Evolutionary conservation across 2,329 filamentous ascomycete species (phyloP), one percentile per base, ranked within the genome.

Genomic region (Metarhizium sp.): DNA sequence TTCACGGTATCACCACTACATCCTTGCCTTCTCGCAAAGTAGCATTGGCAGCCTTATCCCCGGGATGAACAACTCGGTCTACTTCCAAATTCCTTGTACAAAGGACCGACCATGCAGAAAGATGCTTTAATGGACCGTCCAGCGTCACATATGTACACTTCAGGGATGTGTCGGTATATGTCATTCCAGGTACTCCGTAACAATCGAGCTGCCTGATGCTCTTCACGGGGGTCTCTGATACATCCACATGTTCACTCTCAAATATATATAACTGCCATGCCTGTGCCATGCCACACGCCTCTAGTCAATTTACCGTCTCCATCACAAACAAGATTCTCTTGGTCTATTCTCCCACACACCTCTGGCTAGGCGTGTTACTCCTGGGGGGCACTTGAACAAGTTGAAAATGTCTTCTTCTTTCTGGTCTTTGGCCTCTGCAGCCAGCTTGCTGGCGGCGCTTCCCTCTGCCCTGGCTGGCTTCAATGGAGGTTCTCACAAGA

Each of bases 401-500:
- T 5, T 40, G 38, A 48, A 30, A 48, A 60, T 61, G 58, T 36
- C 55, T 18, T 40, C 34, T 57, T 34, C 36, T 50, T 40, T 58
- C 53, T 8, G 45, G 18, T 48, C 20, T 32, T 32, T 60, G 53
- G 59, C 58, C 6, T 57, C 59, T 8, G 45, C 55, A 20, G 62
- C 61, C 53, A 57, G 60, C 59, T 25, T 61, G 34, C 57, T 68
- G 16, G 60, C 60, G 47, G 51, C 58, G 18, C 56, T 67, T 18
- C 68, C 72, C 5, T 57, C 63, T 3, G 69, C 61, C 18, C 59
- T 69, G 40, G 75, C 73, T 20, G 74, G 71, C n/a, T 78, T 81
- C 60, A 69, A 76, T 58, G 57, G 78, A 4, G 64, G 63, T 16
- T 73, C 75, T 1, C 62, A 64, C 1, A 73, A 67, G 52, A 87